Evolutionary conservation across 164 flowering plant species (phyloP), one percentile per base, ranked within the genome.

Genomic region (Protea cynaroides): DNA sequence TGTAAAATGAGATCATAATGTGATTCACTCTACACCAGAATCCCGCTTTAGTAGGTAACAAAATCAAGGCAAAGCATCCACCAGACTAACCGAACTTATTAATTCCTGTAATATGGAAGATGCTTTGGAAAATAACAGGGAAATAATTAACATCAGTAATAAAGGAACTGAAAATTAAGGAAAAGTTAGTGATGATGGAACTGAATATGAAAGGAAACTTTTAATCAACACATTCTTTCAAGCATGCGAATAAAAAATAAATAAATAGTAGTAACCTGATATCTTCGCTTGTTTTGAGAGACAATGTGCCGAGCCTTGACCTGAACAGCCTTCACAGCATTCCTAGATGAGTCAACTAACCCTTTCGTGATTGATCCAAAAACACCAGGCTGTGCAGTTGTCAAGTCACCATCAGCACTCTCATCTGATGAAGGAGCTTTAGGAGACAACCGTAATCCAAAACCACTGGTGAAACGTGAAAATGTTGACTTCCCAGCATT

Each of bases 261-360:
- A 29, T 2, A 29, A 29, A 5, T 25, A 56, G n/a, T 49, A 15
- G 19, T 18, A 25, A 37, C 99, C 99, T 91, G 99, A 66, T 91
- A 94, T 86, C 99, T 86, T 60, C 99, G 79, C 70, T 94, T 94
- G 63, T 94, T 94, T 72, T 94, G 99, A 47, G 99, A 94, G 68
- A 94, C 99, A 69, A 75, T 96, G 79, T 91, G 99, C 1, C 99
- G 83, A 72, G 99, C 99, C 83, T 89, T 94, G 69, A 89, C 95
- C 74, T 89, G 92, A 70, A 94, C 97, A 66, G 96, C 97, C 79
- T 89, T 91, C 60, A 88, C 97, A 3, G 96, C 96, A 78, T 68
- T 94, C 77, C 67, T 91, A 36, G 99, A 94, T 56, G 97, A 81
- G 71, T 94, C 97, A 66, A 89, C 96, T 50, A 91, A 49, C 22